These are phyloP conservation scores for Auxenochlorella protothecoides DNA, from an alignment of 139 green algal genomes.

Conservation along the genomic window DNA sequence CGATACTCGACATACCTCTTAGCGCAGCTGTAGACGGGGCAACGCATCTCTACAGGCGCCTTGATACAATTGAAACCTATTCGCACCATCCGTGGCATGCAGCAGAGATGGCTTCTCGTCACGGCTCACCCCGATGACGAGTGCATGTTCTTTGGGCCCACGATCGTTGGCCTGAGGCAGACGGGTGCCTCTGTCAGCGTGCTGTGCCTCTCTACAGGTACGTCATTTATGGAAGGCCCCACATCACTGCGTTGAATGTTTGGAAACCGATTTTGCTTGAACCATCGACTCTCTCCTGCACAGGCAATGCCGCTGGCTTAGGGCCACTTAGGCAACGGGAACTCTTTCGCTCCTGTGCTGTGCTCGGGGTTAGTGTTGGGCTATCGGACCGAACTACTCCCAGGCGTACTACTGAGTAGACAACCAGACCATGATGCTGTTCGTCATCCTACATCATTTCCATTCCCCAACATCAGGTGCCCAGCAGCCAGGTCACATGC, in stretches of 20 bases:
- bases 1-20: too few species aligned
- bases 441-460: not conserved
- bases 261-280: too few species aligned
- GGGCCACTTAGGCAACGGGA: slow-evolving; percentile 9
- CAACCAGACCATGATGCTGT: not conserved
- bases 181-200: slow-evolving; percentile 15
- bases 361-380: slow-evolving; percentile 10
- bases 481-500: slow-evolving; percentile 3
- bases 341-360: slow-evolving; percentile 10
- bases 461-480: not conserved
- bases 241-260: not conserved
- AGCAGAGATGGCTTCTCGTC: slow-evolving; percentile 3
- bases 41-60: not conserved
- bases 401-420: too few species aligned
- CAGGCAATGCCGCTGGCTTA: slow-evolving; percentile 26
- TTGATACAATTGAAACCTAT: too few species aligned
- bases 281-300: not conserved
- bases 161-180: slow-evolving; percentile 11
- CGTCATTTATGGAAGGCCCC: not conserved
- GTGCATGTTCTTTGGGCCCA: slow-evolving; percentile 53
- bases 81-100: not conserved
- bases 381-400: too few species aligned
- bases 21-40: not conserved
- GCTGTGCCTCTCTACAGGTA: slow-evolving; percentile 45
- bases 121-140: slow-evolving; percentile 55